These are phyloP conservation scores for Pseudogymnoascus verrucosus DNA, from an alignment of 2,329 filamentous ascomycete species.

Conservation along the genomic window DNA sequence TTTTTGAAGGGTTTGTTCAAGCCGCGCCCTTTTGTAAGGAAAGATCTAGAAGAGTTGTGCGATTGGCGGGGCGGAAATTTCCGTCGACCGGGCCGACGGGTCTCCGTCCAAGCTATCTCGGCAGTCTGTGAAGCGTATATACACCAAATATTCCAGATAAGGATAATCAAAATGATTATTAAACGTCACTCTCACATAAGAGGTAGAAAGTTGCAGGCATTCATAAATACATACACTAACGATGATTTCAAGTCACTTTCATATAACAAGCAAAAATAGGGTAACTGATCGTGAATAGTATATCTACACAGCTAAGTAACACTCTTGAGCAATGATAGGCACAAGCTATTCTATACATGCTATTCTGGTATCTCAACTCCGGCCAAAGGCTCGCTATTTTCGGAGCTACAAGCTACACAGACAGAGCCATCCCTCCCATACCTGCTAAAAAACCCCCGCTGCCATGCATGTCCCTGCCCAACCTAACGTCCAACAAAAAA, in stretches of 20 bases:
- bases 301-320: conserved; percentile 1
- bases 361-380: conserved; percentile 6
- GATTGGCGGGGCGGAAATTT: not conserved
- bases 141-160: not conserved
- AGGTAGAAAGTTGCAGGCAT: not conserved
- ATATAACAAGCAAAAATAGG: not conserved
- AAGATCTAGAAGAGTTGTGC: conserved; percentile 8
- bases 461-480: not conserved
- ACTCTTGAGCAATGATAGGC: conserved; percentile 4
- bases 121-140: not conserved
- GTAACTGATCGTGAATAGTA: conserved; percentile 4
- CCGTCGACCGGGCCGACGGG: not conserved
- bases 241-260: not conserved
- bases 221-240: not conserved
- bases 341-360: conserved; percentile 6
- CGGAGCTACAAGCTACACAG: conserved; percentile 1
- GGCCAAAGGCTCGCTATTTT: conserved; percentile 4
- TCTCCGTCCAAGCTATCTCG: not conserved
- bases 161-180: not conserved
- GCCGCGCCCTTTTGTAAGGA: conserved; percentile 3
- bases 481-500: not conserved
- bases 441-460: not conserved
- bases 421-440: not conserved
- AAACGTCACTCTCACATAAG: not conserved
- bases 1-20: conserved; percentile 1